Conservation (phyloP, 2,329 filamentous ascomycete genomes). For the Aspergillus pseudoviridinutans region DNA sequence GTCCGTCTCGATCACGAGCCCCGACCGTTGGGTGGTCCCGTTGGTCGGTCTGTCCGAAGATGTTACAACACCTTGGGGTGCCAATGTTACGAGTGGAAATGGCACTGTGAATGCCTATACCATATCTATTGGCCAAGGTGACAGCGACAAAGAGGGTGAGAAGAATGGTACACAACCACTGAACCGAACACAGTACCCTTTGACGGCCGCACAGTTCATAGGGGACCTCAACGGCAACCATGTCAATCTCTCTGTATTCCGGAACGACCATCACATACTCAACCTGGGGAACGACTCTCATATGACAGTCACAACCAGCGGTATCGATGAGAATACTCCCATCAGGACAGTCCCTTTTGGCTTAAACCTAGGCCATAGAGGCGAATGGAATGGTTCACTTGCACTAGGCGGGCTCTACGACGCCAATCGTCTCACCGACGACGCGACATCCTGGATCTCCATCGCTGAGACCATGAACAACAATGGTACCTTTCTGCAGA, state of each 20-base stretch:
- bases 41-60: background rate
- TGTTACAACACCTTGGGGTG: background rate
- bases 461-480: constrained; percentile 1
- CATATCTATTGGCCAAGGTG: background rate
- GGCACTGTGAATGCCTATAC: background rate
- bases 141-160: background rate
- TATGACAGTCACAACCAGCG: background rate
- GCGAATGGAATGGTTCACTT: constrained; percentile 2
- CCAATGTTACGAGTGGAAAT: background rate
- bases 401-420: constrained; percentile 3
- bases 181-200: background rate
- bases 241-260: background rate
- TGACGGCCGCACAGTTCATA: background rate
- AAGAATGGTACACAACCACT: background rate
- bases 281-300: background rate
- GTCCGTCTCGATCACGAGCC: background rate
- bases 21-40: background rate
- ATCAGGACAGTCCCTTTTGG: background rate
- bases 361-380: constrained; percentile 1
- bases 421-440: constrained; percentile 4
- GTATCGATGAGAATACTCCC: background rate
- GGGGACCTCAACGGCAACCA: background rate
- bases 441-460: constrained; percentile 2
- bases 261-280: background rate
- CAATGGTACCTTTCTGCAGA: background rate